These are phyloP conservation scores for Rosa lucieae DNA, from an alignment of 306 rosid genomes.

Conservation along the genomic window DNA sequence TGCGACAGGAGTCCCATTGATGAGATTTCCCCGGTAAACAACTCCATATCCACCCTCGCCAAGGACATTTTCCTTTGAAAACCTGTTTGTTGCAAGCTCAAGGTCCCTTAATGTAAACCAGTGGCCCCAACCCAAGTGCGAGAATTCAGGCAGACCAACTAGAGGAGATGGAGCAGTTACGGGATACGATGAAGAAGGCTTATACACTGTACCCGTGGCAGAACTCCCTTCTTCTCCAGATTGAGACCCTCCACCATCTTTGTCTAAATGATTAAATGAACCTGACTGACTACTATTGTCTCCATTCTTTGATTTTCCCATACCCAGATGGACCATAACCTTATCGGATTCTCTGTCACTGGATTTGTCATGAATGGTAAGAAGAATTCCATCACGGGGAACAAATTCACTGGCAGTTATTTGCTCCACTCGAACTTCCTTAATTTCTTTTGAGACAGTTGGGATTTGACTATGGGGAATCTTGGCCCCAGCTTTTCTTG, in stretches of 20 bases:
- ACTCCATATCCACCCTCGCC: conserved; percentile 99
- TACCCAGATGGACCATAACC: conserved; percentile 71
- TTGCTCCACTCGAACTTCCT: conserved; percentile 85
- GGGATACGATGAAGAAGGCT: conserved; percentile 64
- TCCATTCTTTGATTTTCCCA: conserved; percentile 65
- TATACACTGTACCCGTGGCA: conserved; percentile 47
- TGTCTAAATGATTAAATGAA: conserved; percentile 64
- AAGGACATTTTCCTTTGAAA: conserved; percentile 69
- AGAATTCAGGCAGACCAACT: conserved; percentile 79
- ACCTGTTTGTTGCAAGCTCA: conserved; percentile 77
- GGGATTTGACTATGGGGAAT: conserved; percentile 77
- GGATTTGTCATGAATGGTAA: conserved; percentile 80
- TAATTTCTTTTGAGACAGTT: conserved; percentile 81
- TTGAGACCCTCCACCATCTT: conserved; percentile 55
- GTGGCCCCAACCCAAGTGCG: conserved; percentile 98
- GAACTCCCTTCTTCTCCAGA: conserved; percentile 90
- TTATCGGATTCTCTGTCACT: conserved; percentile 74
- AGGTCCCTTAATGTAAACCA: conserved; percentile 97
- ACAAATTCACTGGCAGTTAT: conserved; percentile 58
- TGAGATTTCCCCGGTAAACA: conserved; percentile 74
- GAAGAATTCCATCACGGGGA: conserved; percentile 82
- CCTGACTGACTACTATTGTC: conserved; percentile 63
- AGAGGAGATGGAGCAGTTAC: conserved; percentile 85
- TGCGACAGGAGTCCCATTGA: conserved; percentile 88
- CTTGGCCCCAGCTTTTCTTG: conserved; percentile 49